Evolutionary conservation across 805 yeast genomes (phyloP).

Genomic region (Yarrowia sp.): DNA sequence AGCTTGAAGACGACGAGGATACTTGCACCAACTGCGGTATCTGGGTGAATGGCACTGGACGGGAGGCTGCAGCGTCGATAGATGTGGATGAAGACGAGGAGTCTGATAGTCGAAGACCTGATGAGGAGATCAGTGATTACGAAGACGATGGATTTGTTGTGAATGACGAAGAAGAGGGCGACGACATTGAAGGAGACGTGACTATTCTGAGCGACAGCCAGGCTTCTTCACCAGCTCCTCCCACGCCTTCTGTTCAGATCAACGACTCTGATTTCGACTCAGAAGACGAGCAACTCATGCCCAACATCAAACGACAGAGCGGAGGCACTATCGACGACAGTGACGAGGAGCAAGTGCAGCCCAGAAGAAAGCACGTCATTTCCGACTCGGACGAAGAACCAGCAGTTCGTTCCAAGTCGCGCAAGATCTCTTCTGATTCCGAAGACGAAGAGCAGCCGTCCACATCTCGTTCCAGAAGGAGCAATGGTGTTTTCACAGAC

Average conservation of each 20-base stretch:
- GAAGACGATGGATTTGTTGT: slow-evolving; percentile 10
- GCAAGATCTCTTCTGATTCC: neutral
- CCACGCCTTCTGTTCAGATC: neutral
- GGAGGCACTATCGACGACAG: neutral
- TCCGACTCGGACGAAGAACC: neutral
- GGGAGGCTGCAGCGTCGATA: neutral
- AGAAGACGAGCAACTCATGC: slow-evolving; percentile 8
- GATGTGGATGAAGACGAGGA: neutral
- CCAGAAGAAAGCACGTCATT: neutral
- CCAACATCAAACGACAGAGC: neutral
- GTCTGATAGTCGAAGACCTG: neutral
- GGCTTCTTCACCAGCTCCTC: neutral
- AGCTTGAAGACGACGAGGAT: slow-evolving; percentile 12
- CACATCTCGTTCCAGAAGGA: neutral
- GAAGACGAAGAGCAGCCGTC: neutral
- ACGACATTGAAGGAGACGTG: neutral
- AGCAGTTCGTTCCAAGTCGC: neutral
- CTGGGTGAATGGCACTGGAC: neutral
- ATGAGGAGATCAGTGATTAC: slow-evolving; percentile 8
- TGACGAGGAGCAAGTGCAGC: neutral
- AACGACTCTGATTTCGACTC: slow-evolving; percentile 16
- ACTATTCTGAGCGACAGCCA: neutral
- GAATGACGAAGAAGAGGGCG: neutral
- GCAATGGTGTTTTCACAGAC: neutral
- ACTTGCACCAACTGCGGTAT: slow-evolving; percentile 10